These are phyloP conservation scores for Elaeis guineensis DNA, from an alignment of 176 grass and related monocot species.

Conservation along the genomic window DNA sequence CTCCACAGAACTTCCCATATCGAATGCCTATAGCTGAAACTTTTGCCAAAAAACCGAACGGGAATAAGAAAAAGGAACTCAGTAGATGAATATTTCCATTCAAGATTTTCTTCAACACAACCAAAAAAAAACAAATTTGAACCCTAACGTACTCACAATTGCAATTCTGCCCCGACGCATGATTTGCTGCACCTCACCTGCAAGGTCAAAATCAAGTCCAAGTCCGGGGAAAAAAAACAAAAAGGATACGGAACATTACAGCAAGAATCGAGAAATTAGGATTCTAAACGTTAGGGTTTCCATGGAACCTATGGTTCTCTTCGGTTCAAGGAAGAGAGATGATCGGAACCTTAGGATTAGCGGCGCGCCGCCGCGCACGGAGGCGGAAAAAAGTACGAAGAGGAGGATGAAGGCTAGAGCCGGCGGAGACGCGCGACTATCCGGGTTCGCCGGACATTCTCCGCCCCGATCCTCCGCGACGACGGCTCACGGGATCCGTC, in stretches of 20 bases:
- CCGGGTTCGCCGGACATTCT: background rate
- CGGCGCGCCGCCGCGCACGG: conserved; percentile 1
- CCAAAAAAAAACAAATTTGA: background rate
- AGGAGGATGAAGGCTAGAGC: conserved; percentile 3
- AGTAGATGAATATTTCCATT: background rate
- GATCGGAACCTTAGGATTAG: conserved; percentile 11
- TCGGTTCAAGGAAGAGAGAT: background rate
- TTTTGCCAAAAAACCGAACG: background rate
- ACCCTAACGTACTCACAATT: conserved; percentile 33
- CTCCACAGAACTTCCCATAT: conserved; percentile 80
- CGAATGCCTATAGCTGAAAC: conserved; percentile 60
- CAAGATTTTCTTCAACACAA: background rate
- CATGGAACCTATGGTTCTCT: background rate
- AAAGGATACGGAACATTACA: too few species aligned
- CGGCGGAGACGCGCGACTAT: conserved; percentile 1
- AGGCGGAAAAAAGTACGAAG: background rate
- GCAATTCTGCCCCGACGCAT: conserved; percentile 67
- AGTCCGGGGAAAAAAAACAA: background rate
- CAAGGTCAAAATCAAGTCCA: background rate
- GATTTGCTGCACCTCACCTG: conserved; percentile 46
- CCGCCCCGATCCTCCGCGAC: background rate
- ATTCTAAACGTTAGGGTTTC: too few species aligned
- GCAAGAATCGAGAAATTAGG: too few species aligned
- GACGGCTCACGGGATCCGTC: background rate
- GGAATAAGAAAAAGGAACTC: background rate